Evolutionary conservation across 768 basidiomycete genomes (phyloP), one percentile per base, ranked within the genome.

Genomic region (Kwoniella pini): DNA sequence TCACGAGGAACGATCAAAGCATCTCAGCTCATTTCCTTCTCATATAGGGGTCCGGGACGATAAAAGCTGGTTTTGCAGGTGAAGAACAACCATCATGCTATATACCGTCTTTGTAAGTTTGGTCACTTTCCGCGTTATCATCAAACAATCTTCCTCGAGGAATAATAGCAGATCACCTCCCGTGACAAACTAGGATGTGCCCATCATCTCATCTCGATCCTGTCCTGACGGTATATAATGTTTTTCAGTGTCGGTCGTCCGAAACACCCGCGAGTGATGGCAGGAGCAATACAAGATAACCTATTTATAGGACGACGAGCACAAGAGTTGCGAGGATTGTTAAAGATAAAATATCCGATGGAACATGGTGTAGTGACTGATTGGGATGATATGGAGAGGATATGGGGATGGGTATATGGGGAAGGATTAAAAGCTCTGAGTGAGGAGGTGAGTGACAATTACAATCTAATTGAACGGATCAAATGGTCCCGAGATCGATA

Each of bases 331-430:
- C 84, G 96, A 54, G 96, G 96, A 10, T 82, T 99, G 67, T 82
- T 99, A 68, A 95, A 95, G 84, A 94, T 98, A 71, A 95, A 94
- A 79, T 99, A 98, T 76, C 96, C 96, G 26, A 97, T 99, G 88
- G 91, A 95, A 77, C 96, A 98, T 78, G 96, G 96, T 12, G 93
- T 99, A 61, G 96, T 99, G 28, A 95, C 90, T 36, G 91, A 99
- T 81, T 99, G 96, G 95, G 96, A 99, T 76, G 96, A 99, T 76
- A 99, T 99, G 96, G 96, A 99, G 79, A 86, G 90, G 62, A 97
- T 99, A 84, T 99, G 96, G 96, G 89, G 84, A 67, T 94, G 91
- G 88, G 89, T 98, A 46, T 99, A 97, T 76, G 87, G 90, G 21
- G 93, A 98, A 76, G 95, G 96, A 75, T 82, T 98, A 44, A 90